Evolutionary conservation across 106 monocot species (phyloP).

Genomic region (Chionographis japonica): DNA sequence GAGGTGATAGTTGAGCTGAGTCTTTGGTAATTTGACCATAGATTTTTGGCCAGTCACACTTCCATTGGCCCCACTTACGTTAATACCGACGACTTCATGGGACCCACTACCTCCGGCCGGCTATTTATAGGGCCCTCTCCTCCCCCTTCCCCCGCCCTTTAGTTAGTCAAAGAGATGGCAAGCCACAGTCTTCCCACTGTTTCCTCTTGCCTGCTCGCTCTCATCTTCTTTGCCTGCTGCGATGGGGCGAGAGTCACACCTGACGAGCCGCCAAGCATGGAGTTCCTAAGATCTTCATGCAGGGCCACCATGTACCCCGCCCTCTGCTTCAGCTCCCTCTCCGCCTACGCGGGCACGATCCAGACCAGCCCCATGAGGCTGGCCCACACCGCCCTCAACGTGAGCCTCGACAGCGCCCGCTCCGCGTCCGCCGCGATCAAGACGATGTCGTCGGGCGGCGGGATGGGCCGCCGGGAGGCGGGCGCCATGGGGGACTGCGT

Average conservation of each 20-base stretch:
- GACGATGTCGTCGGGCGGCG: not conserved
- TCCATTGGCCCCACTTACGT: no score
- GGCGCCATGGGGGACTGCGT: constrained; percentile 45
- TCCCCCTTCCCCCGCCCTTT: no score
- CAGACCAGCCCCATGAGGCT: constrained; percentile 26
- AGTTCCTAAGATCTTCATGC: constrained; percentile 40
- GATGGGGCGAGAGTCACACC: not conserved
- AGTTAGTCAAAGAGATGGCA: no score
- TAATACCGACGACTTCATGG: no score
- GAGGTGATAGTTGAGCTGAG: no score
- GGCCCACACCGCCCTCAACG: constrained; percentile 33
- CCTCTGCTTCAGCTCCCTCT: constrained; percentile 47
- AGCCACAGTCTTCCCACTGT: not conserved
- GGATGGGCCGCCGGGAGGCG: constrained; percentile 5
- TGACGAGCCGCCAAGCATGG: not conserved
- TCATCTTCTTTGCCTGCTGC: not conserved
- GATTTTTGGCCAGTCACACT: no score
- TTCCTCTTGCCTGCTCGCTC: not conserved
- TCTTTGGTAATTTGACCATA: no score
- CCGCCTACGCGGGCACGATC: constrained; percentile 32
- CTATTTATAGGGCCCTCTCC: no score
- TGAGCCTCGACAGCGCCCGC: constrained; percentile 30
- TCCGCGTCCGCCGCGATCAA: constrained; percentile 13
- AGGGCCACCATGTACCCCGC: constrained; percentile 27
- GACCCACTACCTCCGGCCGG: no score